Evolutionary conservation across 2,329 filamentous ascomycete species (phyloP), one percentile per base, ranked within the genome.

Genomic region (Arthrinium phaeospermum): DNA sequence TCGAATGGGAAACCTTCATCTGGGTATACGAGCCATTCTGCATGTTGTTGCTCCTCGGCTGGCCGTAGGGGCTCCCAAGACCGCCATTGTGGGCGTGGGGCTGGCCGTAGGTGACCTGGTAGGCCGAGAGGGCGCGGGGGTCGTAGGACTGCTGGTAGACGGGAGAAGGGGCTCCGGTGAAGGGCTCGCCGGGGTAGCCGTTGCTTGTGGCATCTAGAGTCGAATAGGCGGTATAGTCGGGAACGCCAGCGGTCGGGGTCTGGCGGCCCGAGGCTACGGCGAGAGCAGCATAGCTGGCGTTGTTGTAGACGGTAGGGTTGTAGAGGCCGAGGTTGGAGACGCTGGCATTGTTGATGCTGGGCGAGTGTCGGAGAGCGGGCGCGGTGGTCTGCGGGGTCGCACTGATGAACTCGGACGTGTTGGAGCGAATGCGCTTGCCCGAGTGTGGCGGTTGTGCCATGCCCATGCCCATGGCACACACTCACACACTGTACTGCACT

Each of bases 301-400:
- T 68, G 49, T 67, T 44, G 51, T 69, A 69, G 41, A 70, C 70
- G 70, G 72, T 47, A 70, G 67, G 34, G 41, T 70, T 70, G 68
- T 72, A 69, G 41, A 72, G 68, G 47, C 68, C 34, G 68, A 70
- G 27, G 10, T 51, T 70, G 47, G 68, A 70, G 69, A 47, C 61
- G 71, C 44, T 70, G 71, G 61, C 77, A 76, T 61, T 76, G 72
- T 72, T 79, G 67, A 45, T 68, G 24, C 67, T 68, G 24, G 41
- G 46, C 46, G 68, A 41, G 34, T 71, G 78, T 72, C 80, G 77
- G 68, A 81, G 76, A 72, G 78, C 78, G 69, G 80, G 80, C 73
- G 80, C 77, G 47, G 75, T 72, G 61, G 80, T 81, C 72, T 80
- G 80, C 68, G 79, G 79, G 74, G 77, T 77, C 71, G 71, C 72